These are phyloP conservation scores for Mycena maculata DNA, from an alignment of 768 basidiomycete species.

Conservation along the genomic window DNA sequence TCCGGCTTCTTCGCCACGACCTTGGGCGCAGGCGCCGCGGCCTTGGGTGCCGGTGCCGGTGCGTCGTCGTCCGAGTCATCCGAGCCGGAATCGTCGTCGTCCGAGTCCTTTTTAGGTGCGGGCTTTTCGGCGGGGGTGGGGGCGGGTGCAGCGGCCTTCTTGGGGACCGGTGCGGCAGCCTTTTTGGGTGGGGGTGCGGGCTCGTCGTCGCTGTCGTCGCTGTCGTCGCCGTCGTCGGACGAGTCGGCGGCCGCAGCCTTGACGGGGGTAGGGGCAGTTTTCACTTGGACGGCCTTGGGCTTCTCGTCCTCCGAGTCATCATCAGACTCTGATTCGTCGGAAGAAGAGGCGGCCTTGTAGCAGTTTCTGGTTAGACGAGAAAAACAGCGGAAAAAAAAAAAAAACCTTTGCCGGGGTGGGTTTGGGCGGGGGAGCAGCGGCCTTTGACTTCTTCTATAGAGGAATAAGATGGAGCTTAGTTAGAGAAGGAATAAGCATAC, in stretches of 20 bases:
- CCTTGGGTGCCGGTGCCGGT: conserved; percentile 31
- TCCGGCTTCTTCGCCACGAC: conserved; percentile 34
- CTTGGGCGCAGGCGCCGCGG: conserved; percentile 34
- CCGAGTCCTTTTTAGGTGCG: conserved; percentile 36
- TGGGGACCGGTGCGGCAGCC: conserved; percentile 26
- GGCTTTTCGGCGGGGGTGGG: conserved; percentile 26
- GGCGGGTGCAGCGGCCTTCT: conserved; percentile 3
- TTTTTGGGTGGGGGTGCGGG: conserved; percentile 39
- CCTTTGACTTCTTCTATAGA: conserved; percentile 29
- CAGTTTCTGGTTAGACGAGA: background rate
- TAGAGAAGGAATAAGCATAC: conserved; percentile 16
- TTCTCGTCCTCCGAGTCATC: conserved; percentile 50
- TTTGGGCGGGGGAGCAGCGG: conserved; percentile 25
- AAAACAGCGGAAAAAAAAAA: background rate
- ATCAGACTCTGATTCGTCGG: conserved; percentile 49
- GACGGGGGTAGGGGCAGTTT: conserved; percentile 28
- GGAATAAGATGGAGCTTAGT: background rate
- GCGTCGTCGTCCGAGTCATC: conserved; percentile 43
- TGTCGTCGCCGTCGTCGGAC: conserved; percentile 41
- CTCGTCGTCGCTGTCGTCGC: conserved; percentile 43
- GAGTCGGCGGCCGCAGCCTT: conserved; percentile 50
- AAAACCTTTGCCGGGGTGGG: conserved; percentile 37
- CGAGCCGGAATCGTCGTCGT: conserved; percentile 38
- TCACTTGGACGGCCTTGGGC: conserved; percentile 63
- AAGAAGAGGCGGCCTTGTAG: conserved; percentile 44